Evolutionary conservation across 2,329 filamentous ascomycete species (phyloP).

Genomic region (Aquanectria penicillioides): DNA sequence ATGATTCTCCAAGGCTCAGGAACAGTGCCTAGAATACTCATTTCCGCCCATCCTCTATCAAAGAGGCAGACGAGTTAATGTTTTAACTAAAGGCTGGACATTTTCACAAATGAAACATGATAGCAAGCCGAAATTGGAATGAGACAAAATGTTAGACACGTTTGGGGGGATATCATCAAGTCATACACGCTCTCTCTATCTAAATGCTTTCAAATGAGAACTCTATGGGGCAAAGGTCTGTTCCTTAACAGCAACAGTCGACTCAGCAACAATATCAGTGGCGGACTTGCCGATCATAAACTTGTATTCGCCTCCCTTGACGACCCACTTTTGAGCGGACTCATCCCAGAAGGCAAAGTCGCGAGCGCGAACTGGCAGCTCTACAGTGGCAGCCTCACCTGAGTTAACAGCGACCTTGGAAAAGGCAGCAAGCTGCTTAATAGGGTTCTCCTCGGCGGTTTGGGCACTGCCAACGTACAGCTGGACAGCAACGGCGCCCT

Average conservation of each 20-base stretch:
- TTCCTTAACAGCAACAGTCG: conserved; percentile 29
- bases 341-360: conserved; percentile 45
- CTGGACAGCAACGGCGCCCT: conserved; percentile 65
- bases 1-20: no score
- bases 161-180: neutral
- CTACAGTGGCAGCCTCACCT: conserved; percentile 38
- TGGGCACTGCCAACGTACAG: conserved; percentile 55
- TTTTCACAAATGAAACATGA: no score
- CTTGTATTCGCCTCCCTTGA: conserved; percentile 43
- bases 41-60: no score
- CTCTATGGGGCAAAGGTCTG: conserved; percentile 32
- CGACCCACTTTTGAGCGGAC: conserved; percentile 38
- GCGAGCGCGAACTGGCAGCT: conserved; percentile 33
- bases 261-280: conserved; percentile 37
- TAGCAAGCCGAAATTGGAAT: no score
- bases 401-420: conserved; percentile 61
- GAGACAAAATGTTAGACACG: no score
- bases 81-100: no score
- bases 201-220: neutral
- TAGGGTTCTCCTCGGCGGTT: conserved; percentile 31
- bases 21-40: no score
- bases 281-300: conserved; percentile 41
- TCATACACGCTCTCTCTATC: conserved; percentile 2
- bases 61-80: no score
- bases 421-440: conserved; percentile 75